phyloP scores from a whole-genome alignment of 164 flowering plant genomes.

The Macadamia integrifolia region DNA sequence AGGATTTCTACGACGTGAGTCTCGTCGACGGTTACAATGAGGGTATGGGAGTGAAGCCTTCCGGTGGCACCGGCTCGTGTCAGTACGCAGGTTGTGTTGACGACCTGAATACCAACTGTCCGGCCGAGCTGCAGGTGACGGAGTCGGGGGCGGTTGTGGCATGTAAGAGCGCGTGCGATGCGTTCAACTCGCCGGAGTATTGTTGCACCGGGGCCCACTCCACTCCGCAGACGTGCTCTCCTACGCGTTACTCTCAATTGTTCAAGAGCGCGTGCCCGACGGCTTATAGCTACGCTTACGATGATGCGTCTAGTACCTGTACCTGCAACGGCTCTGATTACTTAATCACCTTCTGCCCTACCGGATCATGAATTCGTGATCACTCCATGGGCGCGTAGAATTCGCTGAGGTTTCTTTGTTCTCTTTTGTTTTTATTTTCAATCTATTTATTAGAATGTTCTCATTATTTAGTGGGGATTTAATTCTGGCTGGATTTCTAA shows the following conservation, averaged over 20 bases:
- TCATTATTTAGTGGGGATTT: too few relatives aligned
- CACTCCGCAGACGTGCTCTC: constrained; percentile 67
- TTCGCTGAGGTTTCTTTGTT: too few relatives aligned
- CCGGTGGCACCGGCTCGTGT: constrained; percentile 75
- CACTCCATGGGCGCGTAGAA: too few relatives aligned
- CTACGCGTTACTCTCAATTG: constrained; percentile 61
- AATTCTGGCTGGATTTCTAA: too few relatives aligned
- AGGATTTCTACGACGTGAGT: constrained; percentile 94
- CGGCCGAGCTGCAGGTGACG: constrained; percentile 53
- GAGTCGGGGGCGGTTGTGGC: constrained; percentile 55
- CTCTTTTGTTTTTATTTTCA: too few relatives aligned
- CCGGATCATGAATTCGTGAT: constrained; percentile 3
- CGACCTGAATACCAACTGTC: constrained; percentile 68
- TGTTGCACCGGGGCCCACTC: constrained; percentile 81
- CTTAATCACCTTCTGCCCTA: constrained; percentile 78
- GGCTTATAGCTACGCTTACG: constrained; percentile 93
- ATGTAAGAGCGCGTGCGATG: constrained; percentile 90
- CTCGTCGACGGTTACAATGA: constrained; percentile 93
- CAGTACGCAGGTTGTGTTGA: constrained; percentile 72
- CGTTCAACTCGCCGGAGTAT: constrained; percentile 62
- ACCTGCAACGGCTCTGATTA: constrained; percentile 83
- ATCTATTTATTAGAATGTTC: too few relatives aligned
- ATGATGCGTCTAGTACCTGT: constrained; percentile 78
- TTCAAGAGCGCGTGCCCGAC: constrained; percentile 87
- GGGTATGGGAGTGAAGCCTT: constrained; percentile 46